Conservation (phyloP, 2,329 filamentous ascomycete genomes). For the Diplodia sapinea region DNA sequence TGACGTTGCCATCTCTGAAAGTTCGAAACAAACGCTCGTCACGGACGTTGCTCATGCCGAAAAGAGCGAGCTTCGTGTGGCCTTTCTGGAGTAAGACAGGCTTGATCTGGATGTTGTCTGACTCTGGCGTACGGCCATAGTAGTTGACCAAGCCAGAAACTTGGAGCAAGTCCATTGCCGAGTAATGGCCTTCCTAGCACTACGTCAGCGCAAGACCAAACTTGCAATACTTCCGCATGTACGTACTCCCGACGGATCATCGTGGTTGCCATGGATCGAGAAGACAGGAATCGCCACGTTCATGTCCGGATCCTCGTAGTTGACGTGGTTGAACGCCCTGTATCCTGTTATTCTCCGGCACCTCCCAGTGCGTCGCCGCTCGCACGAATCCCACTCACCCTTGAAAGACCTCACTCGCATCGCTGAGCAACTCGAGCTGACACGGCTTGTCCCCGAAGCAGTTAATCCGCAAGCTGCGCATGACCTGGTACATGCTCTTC, state of each 20-base stretch:
- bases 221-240: background rate
- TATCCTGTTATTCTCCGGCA: background rate
- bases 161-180: conserved; percentile 88
- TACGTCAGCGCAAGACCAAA: conserved; percentile 31
- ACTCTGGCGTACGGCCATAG: conserved; percentile 88
- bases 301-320: conserved; percentile 97
- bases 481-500: conserved; percentile 96
- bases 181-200: conserved; percentile 76
- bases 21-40: conserved; percentile 95
- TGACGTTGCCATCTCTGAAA: conserved; percentile 90
- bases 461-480: conserved; percentile 90
- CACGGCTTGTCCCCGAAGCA: conserved; percentile 95
- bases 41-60: conserved; percentile 92
- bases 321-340: conserved; percentile 85
- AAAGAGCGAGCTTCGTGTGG: conserved; percentile 87
- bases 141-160: conserved; percentile 93
- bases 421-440: conserved; percentile 91
- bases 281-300: conserved; percentile 97
- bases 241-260: conserved; percentile 83
- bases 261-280: conserved; percentile 97
- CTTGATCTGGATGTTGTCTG: conserved; percentile 91
- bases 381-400: conserved; percentile 52
- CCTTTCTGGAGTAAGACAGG: conserved; percentile 94
- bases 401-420: conserved; percentile 88
- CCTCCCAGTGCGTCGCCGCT: background rate